Percentiles rank a stretch among this genome's conserved stretches.
Evolutionary conservation across 2,329 filamentous ascomycete genomes (phyloP).

Genomic region (Diaporthe nobilis): DNA sequence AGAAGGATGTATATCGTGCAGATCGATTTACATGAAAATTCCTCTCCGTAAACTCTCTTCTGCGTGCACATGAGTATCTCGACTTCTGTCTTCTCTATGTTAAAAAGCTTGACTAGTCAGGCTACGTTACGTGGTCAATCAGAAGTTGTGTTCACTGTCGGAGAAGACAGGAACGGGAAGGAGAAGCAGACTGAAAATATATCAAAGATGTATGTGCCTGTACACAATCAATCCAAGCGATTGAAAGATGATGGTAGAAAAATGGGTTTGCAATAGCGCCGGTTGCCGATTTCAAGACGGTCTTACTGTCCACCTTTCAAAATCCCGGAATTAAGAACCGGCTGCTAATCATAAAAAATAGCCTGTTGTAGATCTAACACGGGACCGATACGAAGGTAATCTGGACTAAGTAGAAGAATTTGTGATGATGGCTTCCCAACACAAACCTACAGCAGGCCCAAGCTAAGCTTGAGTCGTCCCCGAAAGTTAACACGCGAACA

Average conservation of each 20-base stretch:
- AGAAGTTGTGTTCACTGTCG: not conserved
- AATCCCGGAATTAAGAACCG: not conserved
- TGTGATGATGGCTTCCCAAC: not conserved
- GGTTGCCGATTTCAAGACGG: not conserved
- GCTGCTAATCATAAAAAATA: no score
- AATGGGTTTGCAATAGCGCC: fast-evolving
- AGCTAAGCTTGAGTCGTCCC: not conserved
- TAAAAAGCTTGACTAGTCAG: slow-evolving; percentile 21
- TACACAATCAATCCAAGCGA: not conserved
- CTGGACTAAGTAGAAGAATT: not conserved
- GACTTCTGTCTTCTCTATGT: not conserved
- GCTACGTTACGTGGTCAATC: not conserved
- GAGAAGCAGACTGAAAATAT: not conserved
- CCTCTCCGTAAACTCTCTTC: slow-evolving; percentile 1
- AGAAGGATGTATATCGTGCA: not conserved
- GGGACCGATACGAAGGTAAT: not conserved
- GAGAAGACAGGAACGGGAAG: fast-evolving
- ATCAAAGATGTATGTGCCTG: not conserved
- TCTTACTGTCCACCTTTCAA: not conserved
- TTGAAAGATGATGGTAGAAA: not conserved
- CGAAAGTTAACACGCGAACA: not conserved
- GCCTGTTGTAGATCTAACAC: not conserved
- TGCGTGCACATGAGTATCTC: not conserved
- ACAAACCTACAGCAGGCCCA: not conserved
- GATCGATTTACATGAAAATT: not conserved